These are phyloP conservation scores for Colletotrichum incanum DNA, from an alignment of 2,329 filamentous ascomycete genomes.

Conservation along the genomic window DNA sequence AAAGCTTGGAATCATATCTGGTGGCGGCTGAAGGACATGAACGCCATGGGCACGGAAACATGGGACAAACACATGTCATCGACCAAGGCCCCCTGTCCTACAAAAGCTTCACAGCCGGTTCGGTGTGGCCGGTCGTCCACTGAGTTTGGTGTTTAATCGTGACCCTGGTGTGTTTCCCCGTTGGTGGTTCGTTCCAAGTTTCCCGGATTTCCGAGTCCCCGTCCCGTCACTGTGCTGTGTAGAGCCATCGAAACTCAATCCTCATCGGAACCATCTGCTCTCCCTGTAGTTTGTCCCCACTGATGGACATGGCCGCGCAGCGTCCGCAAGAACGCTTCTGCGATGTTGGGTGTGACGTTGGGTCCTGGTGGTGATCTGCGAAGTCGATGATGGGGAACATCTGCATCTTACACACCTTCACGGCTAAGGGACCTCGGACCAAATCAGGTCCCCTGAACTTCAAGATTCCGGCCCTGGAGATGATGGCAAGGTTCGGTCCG, in stretches of 20 bases:
- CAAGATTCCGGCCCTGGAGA: slow-evolving; percentile 9
- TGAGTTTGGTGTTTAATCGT: not conserved
- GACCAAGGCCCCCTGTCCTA: slow-evolving; percentile 22
- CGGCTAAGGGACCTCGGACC: slow-evolving; percentile 9
- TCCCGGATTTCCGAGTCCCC: slow-evolving; percentile 16
- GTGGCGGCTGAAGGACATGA: slow-evolving; percentile 2
- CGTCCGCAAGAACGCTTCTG: not conserved
- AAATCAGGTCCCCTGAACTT: not conserved
- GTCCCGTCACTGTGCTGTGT: not conserved
- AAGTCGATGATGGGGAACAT: slow-evolving; percentile 10
- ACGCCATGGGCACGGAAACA: not conserved
- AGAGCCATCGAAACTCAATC: slow-evolving; percentile 1
- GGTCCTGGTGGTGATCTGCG: not conserved
- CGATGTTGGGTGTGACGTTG: slow-evolving; percentile 7
- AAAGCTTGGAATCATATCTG: slow-evolving; percentile 15
- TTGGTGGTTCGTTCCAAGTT: slow-evolving; percentile 38
- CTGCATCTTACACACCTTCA: not conserved
- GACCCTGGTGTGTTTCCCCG: not conserved
- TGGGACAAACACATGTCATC: slow-evolving; percentile 42
- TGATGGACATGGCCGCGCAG: slow-evolving; percentile 10
- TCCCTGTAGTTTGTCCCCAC: not conserved
- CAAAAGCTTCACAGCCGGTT: slow-evolving; percentile 19
- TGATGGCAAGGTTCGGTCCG: not conserved
- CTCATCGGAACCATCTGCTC: not conserved
- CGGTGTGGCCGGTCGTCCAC: slow-evolving; percentile 23